Percentiles rank a stretch among this genome's conserved stretches.
Evolutionary conservation across 2,329 filamentous ascomycete genomes (phyloP).

Genomic region (Sclerotinia borealis): DNA sequence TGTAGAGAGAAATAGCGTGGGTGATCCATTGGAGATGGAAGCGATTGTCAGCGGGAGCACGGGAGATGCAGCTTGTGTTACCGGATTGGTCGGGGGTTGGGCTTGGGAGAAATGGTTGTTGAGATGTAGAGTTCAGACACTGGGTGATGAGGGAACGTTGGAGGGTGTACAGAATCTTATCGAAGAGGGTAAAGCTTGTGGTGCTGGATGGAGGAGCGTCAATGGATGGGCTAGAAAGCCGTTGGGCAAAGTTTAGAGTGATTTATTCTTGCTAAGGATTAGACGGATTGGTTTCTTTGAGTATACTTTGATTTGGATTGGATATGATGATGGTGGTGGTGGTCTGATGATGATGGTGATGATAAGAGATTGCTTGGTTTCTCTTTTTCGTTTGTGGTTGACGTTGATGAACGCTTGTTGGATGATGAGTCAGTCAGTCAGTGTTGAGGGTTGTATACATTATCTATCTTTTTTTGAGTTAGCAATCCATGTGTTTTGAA

Average conservation of each 20-base stretch:
- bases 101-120: conserved; percentile 96
- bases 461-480: conserved; percentile 9
- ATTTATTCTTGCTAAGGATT: neutral
- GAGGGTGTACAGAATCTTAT: conserved; percentile 55
- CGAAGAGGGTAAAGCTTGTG: conserved; percentile 55
- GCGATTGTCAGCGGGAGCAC: conserved; percentile 63
- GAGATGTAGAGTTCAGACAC: conserved; percentile 80
- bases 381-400: neutral
- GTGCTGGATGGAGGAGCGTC: conserved; percentile 55
- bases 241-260: conserved; percentile 8
- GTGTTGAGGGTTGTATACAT: conserved; percentile 3
- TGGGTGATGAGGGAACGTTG: conserved; percentile 58
- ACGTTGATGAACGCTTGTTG: neutral
- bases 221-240: conserved; percentile 62
- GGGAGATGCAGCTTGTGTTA: conserved; percentile 65
- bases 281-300: neutral
- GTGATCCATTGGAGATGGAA: conserved; percentile 49
- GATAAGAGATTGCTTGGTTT: neutral
- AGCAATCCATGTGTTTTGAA: conserved; percentile 10
- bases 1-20: conserved; percentile 35
- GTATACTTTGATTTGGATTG: neutral
- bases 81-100: conserved; percentile 79
- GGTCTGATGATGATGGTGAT: neutral
- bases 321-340: neutral
- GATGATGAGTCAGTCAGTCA: neutral